Evolutionary conservation across 306 rosid genomes (phyloP), one percentile per base, ranked within the genome.

Genomic region (Begonia loranthoides): DNA sequence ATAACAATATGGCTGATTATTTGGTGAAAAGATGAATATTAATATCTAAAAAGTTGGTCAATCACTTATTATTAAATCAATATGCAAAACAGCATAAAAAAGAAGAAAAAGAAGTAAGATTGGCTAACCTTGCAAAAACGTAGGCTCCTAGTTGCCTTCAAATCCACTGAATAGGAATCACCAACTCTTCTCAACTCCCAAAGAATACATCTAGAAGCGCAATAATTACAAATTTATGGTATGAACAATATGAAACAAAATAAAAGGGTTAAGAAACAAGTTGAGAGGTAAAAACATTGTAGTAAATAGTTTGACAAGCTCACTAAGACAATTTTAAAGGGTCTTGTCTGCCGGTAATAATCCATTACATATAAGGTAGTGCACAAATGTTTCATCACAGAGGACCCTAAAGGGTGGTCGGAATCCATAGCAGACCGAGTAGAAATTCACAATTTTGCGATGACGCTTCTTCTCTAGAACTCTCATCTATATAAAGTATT

Each of bases 101-200:
- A 43, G 10, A 12, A 41, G 13, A 10, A 12, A 10, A 10, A 2
- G 17, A 59, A 59, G 13, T 36, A 21, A 43, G 22, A 15, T 12
- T 38, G 13, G 36, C 17, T 11, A 15, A 86, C 89, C 94, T 84
- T 21, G 93, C 97, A 41, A 57, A 39, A 17, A 73, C n/a, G 24
- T 39, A 88, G 89, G 19, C 65, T 66, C 24, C 49, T 50, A 22
- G 95, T 80, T 21, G 88, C 93, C n/a, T 63, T 79, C 41, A 79
- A 74, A 58, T 82, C 63, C 58, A 71, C 73, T 1, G 75, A 60
- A 62, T 74, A 58, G 13, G 82, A 66, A 11, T 21, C 40, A 39
- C 93, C 95, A 49, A 81, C 77, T 39, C 76, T 64, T 59, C 68
- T 81, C 82, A 88, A 73, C 64, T 88, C 97, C 7, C 74, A 80